Percentiles rank a stretch among this genome's conserved stretches.
Evolutionary conservation across 2,329 filamentous ascomycete species (phyloP).

Genomic region (Fusarium camptoceras): DNA sequence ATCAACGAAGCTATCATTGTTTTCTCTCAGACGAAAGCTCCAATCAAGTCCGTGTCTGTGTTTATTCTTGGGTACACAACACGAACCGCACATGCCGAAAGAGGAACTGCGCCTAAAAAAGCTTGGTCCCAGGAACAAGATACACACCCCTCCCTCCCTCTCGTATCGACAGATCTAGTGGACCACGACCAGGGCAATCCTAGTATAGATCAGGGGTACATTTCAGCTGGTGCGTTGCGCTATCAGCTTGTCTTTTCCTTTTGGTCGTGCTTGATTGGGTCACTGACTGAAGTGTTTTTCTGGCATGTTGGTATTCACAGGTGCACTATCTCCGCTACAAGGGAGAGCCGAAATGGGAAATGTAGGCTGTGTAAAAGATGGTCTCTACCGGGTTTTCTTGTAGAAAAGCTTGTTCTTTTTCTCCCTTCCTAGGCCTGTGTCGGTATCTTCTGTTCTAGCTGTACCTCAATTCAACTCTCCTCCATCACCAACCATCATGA

Average conservation of each 20-base stretch:
- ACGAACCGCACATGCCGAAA: conserved; percentile 17
- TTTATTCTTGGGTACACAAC: conserved; percentile 21
- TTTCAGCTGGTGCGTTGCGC: conserved; percentile 26
- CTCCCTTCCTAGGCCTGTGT: neutral
- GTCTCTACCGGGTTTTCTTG: neutral
- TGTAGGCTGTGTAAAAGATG: conserved; percentile 18
- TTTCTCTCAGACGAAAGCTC: neutral
- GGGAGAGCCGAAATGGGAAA: conserved; percentile 21
- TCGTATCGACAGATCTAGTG: conserved; percentile 34
- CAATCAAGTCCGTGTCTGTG: neutral
- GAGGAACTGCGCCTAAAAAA: neutral
- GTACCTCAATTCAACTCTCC: neutral
- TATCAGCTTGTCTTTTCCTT: conserved; percentile 21
- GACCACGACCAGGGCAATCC: conserved; percentile 22
- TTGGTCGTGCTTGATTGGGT: conserved; percentile 21
- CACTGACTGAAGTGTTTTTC: neutral
- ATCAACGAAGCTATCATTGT: neutral
- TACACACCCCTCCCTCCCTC: neutral
- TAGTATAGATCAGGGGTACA: conserved; percentile 35
- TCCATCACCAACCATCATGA: conserved; percentile 48
- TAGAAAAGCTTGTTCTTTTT: conserved; percentile 27
- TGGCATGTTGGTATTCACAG: conserved; percentile 30
- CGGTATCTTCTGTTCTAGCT: neutral
- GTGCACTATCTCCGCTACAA: conserved; percentile 4
- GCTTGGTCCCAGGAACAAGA: conserved; percentile 10